Evolutionary conservation across 106 monocot genomes (phyloP), one percentile per base, ranked within the genome.

Genomic region (Dendrobium nobile): DNA sequence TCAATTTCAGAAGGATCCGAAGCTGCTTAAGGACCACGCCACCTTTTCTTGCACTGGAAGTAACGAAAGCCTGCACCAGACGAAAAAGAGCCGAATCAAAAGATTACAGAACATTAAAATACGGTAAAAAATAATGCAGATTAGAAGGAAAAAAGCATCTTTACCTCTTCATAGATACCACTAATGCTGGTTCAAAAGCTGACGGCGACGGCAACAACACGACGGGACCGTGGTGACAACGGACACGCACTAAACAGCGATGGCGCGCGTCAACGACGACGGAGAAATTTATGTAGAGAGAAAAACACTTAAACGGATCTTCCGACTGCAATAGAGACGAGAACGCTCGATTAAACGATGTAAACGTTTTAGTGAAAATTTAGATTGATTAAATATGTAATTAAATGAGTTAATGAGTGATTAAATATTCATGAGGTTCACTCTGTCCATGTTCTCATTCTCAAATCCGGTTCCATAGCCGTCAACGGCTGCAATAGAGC

Each of bases 381-480:
- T 20, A 33, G 9, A 42, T 24, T 2, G 11, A 27, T n/a, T 76
- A 48, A 76, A 19, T 10, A 1, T 76, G n/a, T 42, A 76, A 76
- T 76, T 76, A 47, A 26, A 26, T 20, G n/a, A n/a, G 44, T 75
- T n/a, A 18, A 7, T 75, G n/a, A 19, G 19, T 24, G 7, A 31
- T 74, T 43, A 20, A 74, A 48, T 9, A 76, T 47, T 76, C 22
- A 48, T 24, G 11, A 47, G 24, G 24, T 76, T 75, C 70, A 70
- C 75, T 47, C 7, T 76, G 76, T 76, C 47, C 48, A 76, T 24
- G 22, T 76, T 76, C 41, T 48, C 48, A 48, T 76, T 48, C 26
- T 45, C 10, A 48, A 48, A 47, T 76, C 47, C 15, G 24, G 76
- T 47, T 48, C 26, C 9, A 48, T 48, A 76, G 76, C 22, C 76